Evolutionary conservation across 352 stramenopile genomes (phyloP).

Genomic region (Chloridella minuta): DNA sequence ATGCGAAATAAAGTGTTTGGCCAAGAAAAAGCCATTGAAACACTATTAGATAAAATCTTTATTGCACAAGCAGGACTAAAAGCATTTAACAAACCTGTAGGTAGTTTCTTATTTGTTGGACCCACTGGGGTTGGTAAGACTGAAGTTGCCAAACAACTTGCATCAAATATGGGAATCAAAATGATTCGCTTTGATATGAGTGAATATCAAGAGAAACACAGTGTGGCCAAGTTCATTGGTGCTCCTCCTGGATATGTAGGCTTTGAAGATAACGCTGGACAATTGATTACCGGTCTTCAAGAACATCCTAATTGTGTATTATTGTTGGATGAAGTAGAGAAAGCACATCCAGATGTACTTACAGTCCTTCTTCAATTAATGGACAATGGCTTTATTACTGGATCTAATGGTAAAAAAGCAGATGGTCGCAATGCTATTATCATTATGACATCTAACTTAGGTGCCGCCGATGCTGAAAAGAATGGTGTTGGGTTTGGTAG

Average conservation of each 20-base stretch:
- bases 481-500: too few species aligned
- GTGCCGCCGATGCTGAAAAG: too few species aligned
- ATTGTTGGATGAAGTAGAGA: background rate
- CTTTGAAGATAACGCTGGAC: slow-evolving; percentile 51
- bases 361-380: slow-evolving; percentile 69
- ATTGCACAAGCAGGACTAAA: too few species aligned
- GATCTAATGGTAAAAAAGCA: slow-evolving; percentile 63
- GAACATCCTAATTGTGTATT: slow-evolving; percentile 46
- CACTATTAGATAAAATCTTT: too few species aligned
- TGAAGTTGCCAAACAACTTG: slow-evolving; percentile 61
- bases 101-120: background rate
- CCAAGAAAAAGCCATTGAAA: too few species aligned
- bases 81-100: background rate
- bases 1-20: too few species aligned
- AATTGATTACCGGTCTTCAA: slow-evolving; percentile 71
- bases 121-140: slow-evolving; percentile 28
- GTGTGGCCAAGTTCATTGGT: slow-evolving; percentile 57
- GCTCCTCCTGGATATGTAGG: slow-evolving; percentile 69
- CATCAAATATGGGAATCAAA: slow-evolving; percentile 35
- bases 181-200: slow-evolving; percentile 83
- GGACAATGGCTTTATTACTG: slow-evolving; percentile 81
- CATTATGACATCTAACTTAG: slow-evolving; percentile 53
- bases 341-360: slow-evolving; percentile 38
- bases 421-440: slow-evolving; percentile 84
- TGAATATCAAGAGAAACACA: slow-evolving; percentile 86